These are phyloP conservation scores for Macrophomina pseudophaseolina DNA, from an alignment of 2,329 filamentous ascomycete species.

Conservation along the genomic window DNA sequence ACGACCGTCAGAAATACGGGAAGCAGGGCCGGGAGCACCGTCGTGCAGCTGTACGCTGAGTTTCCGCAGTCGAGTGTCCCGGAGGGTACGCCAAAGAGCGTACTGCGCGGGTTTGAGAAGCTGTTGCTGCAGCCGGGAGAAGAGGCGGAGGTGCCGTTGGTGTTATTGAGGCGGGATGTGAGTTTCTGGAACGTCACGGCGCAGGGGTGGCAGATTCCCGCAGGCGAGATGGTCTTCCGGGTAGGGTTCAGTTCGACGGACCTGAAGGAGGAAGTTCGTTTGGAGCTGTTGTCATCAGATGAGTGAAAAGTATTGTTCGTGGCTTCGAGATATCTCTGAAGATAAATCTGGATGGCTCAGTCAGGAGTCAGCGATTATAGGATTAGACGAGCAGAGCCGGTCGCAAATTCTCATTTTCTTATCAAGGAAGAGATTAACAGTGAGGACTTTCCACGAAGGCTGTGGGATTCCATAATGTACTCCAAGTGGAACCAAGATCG, in stretches of 20 bases:
- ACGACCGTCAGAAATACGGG: conserved; percentile 60
- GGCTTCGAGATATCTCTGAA: too few species aligned
- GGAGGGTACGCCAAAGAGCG: conserved; percentile 52
- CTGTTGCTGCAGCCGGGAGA: conserved; percentile 49
- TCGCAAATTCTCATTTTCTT: too few species aligned
- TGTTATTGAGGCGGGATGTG: conserved; percentile 54
- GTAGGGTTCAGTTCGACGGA: conserved; percentile 37
- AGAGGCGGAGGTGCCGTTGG: conserved; percentile 49
- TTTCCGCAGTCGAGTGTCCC: conserved; percentile 39
- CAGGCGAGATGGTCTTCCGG: conserved; percentile 29
- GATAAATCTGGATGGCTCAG: too few species aligned
- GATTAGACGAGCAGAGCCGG: too few species aligned
- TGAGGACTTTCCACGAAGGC: too few species aligned
- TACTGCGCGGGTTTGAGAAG: conserved; percentile 57
- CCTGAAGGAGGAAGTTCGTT: not conserved
- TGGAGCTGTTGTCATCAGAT: not conserved
- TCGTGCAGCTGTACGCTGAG: conserved; percentile 63
- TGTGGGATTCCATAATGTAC: too few species aligned
- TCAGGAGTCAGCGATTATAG: too few species aligned
- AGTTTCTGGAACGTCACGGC: conserved; percentile 55
- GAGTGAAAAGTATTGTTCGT: not conserved
- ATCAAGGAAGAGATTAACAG: too few species aligned
- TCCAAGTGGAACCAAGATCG: too few species aligned
- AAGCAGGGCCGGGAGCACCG: conserved; percentile 51
- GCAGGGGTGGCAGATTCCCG: conserved; percentile 50